Evolutionary conservation across 2,329 filamentous ascomycete genomes (phyloP), one percentile per base, ranked within the genome.

Genomic region (Neopestalotiopsis sp.): DNA sequence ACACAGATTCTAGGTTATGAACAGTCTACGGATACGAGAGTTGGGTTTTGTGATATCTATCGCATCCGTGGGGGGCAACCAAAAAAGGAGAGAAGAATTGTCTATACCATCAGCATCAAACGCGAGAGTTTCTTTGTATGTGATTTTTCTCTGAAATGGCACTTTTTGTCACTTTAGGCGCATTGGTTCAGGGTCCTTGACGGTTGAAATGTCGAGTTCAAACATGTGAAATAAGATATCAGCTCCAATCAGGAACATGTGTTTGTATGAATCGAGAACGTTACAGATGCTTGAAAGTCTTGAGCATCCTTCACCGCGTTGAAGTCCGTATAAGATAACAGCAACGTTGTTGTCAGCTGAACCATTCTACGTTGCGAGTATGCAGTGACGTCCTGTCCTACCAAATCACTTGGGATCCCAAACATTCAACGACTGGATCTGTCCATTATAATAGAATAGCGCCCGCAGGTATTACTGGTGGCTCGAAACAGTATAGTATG

Each of bases 1-100:
- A 72, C 87, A 89, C 78, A 83, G 88, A 38, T 90, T 90, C 75
- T 90, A 80, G 78, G 53, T 32, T 40, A 49, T 24, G 30, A 62
- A 49, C 4, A 7, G 32, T 17, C 20, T 63, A 10, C 38, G 32
- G n/a, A 38, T 20, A 45, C 10, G 34, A 30, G 32, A 42, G 14
- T 63, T 38, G 61, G 38, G 32, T 9, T 34, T 63, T 12, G 38
- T 63, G 62, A 49, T 65, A 24, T 65, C 62, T 13, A 14, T 10
- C n/a, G 45, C 40, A 49, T 65, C 14, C 32, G n/a, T 24, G 20
- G 20, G 24, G 28, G 20, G n/a, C 61, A 38, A 57, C 42, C n/a
- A 38, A 58, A 66, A 57, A 12, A 14, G 49, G 42, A 24, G 63
- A 66, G 45, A n/a, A 14, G 62, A 57, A 66, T 38, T 45, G 53